Percentiles rank a stretch among this genome's conserved stretches.
Evolutionary conservation across 1,139 yeast species (phyloP).

Genomic region (Wickerhamomyces sp.): DNA sequence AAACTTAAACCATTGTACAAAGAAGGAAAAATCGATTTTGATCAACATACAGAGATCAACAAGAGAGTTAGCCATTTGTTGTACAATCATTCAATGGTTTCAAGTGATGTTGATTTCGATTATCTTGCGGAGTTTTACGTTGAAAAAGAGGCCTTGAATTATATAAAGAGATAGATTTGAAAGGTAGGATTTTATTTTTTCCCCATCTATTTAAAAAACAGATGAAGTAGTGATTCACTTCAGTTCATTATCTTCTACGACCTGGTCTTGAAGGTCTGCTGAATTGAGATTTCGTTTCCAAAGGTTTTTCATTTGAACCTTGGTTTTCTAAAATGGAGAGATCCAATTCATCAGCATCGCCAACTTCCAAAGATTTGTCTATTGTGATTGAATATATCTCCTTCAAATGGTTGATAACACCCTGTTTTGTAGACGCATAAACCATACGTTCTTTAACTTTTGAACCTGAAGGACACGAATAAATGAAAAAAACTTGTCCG

Average conservation of each 20-base stretch:
- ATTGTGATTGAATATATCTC: constrained; percentile 28
- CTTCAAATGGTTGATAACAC: constrained; percentile 50
- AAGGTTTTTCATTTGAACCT: constrained; percentile 2
- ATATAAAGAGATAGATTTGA: background rate
- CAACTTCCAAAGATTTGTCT: constrained; percentile 53
- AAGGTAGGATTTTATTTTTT: background rate
- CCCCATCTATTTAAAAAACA: no score
- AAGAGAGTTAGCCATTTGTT: constrained; percentile 36
- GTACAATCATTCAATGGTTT: constrained; percentile 25
- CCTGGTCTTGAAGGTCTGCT: constrained; percentile 25
- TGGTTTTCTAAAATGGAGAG: constrained; percentile 21
- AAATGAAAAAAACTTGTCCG: constrained; percentile 45
- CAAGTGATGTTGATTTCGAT: constrained; percentile 8
- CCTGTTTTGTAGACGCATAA: constrained; percentile 78
- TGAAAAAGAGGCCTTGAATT: constrained; percentile 5
- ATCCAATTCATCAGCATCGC: constrained; percentile 65
- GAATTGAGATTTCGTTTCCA: constrained; percentile 13
- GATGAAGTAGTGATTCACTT: background rate
- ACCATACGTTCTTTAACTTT: constrained; percentile 89
- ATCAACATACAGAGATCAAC: constrained; percentile 41
- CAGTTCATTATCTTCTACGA: constrained; percentile 21
- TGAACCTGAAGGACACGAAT: constrained; percentile 87
- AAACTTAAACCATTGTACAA: constrained; percentile 45
- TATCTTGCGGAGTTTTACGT: constrained; percentile 14
- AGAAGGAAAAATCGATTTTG: constrained; percentile 33